A percentile compares a stretch with the other conserved stretches of the same genome.
phyloP scores from a whole-genome alignment of 2,329 filamentous ascomycete species.

The Volutella citrinella region DNA sequence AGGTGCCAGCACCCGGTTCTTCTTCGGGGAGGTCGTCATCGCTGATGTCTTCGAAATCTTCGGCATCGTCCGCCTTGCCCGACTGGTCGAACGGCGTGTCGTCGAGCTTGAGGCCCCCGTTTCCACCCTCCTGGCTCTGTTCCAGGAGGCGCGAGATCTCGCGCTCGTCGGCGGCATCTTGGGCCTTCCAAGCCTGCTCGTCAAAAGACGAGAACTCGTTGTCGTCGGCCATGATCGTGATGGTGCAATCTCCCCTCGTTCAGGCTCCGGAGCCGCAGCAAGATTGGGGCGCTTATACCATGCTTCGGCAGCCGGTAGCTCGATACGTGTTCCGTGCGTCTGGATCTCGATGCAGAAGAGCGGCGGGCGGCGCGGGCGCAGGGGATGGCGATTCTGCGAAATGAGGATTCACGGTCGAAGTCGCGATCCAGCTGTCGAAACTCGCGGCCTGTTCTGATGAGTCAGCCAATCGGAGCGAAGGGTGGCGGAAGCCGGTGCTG shows the following conservation, averaged over 20 bases:
- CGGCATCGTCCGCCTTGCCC: conserved; percentile 87
- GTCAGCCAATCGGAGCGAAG: conserved; percentile 6
- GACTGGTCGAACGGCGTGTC: conserved; percentile 54
- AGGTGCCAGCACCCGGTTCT: conserved; percentile 42
- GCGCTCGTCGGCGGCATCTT: conserved; percentile 48
- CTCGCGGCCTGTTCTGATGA: conserved; percentile 8
- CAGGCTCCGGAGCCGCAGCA: conserved; percentile 22
- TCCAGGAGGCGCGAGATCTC: conserved; percentile 44
- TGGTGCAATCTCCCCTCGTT: conserved; percentile 20
- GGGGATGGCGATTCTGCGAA: conserved; percentile 5
- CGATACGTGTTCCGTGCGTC: conserved; percentile 5
- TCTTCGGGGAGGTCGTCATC: conserved; percentile 90
- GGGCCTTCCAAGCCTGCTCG: conserved; percentile 36
- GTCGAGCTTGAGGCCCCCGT: conserved; percentile 41
- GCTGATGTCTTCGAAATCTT: conserved; percentile 87
- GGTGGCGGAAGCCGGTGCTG: not conserved
- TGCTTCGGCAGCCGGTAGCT: conserved; percentile 18
- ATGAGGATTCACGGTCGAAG: conserved; percentile 6
- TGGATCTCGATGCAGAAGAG: conserved; percentile 1
- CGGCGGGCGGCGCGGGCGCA: conserved; percentile 8
- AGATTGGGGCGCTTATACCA: conserved; percentile 20
- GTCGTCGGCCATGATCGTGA: conserved; percentile 31
- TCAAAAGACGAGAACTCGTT: conserved; percentile 33
- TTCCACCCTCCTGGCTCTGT: conserved; percentile 37
- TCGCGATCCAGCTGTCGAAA: conserved; percentile 8